A percentile compares a stretch with the other conserved stretches of the same genome.
These are phyloP conservation scores for Gynandropsis gynandra DNA, from an alignment of 345 rosid genomes.

Conservation along the genomic window DNA sequence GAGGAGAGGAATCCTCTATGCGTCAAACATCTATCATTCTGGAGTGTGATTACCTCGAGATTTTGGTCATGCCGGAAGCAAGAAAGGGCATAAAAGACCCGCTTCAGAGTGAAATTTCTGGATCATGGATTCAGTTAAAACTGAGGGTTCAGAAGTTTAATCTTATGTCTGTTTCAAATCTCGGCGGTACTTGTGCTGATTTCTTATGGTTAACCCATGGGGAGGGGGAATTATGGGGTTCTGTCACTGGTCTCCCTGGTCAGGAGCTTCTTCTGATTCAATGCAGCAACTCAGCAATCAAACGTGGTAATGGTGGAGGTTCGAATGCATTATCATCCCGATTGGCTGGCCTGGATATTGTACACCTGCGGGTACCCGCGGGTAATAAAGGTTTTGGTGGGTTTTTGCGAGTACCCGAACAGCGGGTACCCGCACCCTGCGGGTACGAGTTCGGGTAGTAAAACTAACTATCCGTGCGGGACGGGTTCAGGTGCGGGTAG, in stretches of 20 bases:
- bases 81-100: slow-evolving; percentile 40
- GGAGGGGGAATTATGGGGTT: slow-evolving; percentile 76
- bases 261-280: slow-evolving; percentile 63
- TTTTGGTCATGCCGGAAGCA: slow-evolving; percentile 54
- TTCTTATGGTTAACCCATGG: slow-evolving; percentile 78
- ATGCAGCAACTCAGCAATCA: slow-evolving; percentile 72
- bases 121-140: slow-evolving; percentile 67
- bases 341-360: no score
- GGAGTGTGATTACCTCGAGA: slow-evolving; percentile 70
- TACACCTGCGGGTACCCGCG: no score
- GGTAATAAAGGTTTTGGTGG: no score
- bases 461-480: no score
- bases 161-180: slow-evolving; percentile 57
- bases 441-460: no score
- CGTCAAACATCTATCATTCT: slow-evolving; percentile 56
- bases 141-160: slow-evolving; percentile 52
- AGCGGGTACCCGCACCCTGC: no score
- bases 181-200: slow-evolving; percentile 57
- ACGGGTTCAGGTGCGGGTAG: no score
- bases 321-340: no score
- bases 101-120: slow-evolving; percentile 80
- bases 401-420: no score
- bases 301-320: no score
- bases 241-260: slow-evolving; percentile 48
- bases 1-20: slow-evolving; percentile 27